Evolutionary conservation across 2,329 filamentous ascomycete species (phyloP).

Genomic region (Fusarium circinatum): DNA sequence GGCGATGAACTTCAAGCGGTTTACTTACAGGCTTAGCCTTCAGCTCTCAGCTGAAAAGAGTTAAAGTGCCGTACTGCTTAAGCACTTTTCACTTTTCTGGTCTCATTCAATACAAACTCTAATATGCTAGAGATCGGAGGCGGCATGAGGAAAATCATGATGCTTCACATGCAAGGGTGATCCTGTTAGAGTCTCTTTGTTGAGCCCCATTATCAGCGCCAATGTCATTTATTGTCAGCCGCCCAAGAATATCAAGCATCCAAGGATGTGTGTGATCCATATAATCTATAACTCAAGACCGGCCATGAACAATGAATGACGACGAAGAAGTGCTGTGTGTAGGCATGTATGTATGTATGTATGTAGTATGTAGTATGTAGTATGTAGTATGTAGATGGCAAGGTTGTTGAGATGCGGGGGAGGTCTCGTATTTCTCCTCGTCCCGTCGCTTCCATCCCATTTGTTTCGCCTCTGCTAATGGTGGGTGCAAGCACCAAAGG

Average conservation of each 20-base stretch:
- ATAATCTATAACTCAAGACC: background rate
- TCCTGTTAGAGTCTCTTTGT: conserved; percentile 10
- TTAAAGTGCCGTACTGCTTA: background rate
- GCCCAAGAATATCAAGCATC: background rate
- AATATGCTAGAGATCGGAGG: background rate
- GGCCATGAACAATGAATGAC: conserved; percentile 26
- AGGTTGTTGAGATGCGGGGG: conserved; percentile 4
- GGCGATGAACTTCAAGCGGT: background rate
- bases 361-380: background rate
- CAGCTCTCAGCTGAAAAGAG: background rate
- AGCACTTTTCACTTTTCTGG: background rate
- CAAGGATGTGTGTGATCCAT: background rate
- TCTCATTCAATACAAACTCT: background rate
- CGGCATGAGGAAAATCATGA: background rate
- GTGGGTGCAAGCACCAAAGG: conserved; percentile 17
- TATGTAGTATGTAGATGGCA: background rate
- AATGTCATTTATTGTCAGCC: background rate
- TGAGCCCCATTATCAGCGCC: background rate
- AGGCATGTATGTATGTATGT: background rate
- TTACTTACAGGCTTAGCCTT: background rate
- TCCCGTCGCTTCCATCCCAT: background rate
- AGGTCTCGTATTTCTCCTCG: background rate
- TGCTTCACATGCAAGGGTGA: conserved; percentile 20
- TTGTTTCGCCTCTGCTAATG: background rate
- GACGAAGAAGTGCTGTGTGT: background rate